Evolutionary conservation across 1,284 basidiomycete genomes (phyloP).

Genomic region (Ustilago cynodontis): DNA sequence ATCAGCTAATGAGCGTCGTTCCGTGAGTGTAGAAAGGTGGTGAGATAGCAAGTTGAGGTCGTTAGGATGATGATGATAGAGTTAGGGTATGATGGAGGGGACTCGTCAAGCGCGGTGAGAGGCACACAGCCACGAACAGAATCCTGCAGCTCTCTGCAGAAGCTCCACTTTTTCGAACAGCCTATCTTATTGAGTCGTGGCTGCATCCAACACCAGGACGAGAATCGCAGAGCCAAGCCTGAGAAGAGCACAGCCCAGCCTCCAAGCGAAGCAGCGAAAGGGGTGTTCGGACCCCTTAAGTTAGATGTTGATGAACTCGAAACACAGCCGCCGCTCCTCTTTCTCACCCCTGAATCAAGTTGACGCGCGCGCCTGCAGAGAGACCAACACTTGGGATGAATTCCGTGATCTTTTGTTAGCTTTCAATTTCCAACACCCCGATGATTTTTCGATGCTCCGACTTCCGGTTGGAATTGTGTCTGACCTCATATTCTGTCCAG

Average conservation of each 20-base stretch:
- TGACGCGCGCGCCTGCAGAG: slow-evolving; percentile 8
- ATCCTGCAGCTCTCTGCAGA: slow-evolving; percentile 24
- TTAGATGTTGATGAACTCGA: slow-evolving; percentile 38
- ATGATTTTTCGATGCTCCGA: background rate
- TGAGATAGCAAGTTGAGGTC: background rate
- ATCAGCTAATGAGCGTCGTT: background rate
- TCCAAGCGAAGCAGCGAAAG: slow-evolving; percentile 1
- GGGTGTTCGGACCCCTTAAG: slow-evolving; percentile 15
- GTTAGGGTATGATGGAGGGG: slow-evolving; percentile 9
- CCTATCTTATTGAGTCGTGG: background rate
- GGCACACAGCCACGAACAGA: background rate
- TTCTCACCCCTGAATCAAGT: slow-evolving; percentile 22
- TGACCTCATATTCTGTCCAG: slow-evolving; percentile 35
- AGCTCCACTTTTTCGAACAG: slow-evolving; percentile 7
- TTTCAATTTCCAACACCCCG: background rate
- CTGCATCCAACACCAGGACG: slow-evolving; percentile 4
- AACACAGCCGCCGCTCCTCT: background rate
- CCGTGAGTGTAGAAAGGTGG: background rate
- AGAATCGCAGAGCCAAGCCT: background rate
- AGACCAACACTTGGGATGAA: slow-evolving; percentile 20
- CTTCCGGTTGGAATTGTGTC: slow-evolving; percentile 30
- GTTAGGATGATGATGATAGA: background rate
- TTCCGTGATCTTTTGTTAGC: slow-evolving; percentile 1
- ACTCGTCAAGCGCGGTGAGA: slow-evolving; percentile 2
- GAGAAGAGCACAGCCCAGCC: slow-evolving; percentile 17